phyloP scores from a whole-genome alignment of 441 rosid genomes.

The Mallotus repandus region DNA sequence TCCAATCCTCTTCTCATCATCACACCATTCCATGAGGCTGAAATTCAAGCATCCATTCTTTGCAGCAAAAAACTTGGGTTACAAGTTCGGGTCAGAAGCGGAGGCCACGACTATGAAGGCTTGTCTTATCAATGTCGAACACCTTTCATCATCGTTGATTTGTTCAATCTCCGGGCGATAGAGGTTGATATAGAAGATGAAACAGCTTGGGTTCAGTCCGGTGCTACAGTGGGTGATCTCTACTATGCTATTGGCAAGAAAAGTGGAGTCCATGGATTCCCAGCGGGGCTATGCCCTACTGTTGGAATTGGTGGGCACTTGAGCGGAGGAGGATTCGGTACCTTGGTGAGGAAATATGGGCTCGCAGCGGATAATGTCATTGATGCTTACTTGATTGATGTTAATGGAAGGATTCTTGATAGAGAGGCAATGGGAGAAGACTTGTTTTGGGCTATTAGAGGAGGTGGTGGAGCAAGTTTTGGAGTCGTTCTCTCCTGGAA shows the following conservation, averaged over 20 bases:
- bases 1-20: conserved; percentile 47
- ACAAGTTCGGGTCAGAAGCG: conserved; percentile 55
- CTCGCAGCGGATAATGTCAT: conserved; percentile 65
- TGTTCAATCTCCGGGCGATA: conserved; percentile 29
- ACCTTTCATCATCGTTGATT: conserved; percentile 49
- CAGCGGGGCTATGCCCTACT: conserved; percentile 66
- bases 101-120: conserved; percentile 79
- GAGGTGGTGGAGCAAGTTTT: conserved; percentile 79
- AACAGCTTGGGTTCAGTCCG: conserved; percentile 67
- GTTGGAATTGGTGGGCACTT: conserved; percentile 70
- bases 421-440: conserved; percentile 62
- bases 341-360: conserved; percentile 60
- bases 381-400: conserved; percentile 56
- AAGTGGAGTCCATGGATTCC: conserved; percentile 48
- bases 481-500: conserved; percentile 65
- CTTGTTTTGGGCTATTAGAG: conserved; percentile 70
- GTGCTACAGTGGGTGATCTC: conserved; percentile 65
- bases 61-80: conserved; percentile 42
- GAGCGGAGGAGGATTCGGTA: conserved; percentile 69
- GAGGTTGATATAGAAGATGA: conserved; percentile 33
- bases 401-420: conserved; percentile 41
- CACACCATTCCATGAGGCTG: conserved; percentile 51
- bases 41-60: conserved; percentile 49
- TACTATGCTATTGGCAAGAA: conserved; percentile 50
- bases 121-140: conserved; percentile 39